Evolutionary conservation across 352 stramenopile species (phyloP).

Genomic region (Peronospora destructor): DNA sequence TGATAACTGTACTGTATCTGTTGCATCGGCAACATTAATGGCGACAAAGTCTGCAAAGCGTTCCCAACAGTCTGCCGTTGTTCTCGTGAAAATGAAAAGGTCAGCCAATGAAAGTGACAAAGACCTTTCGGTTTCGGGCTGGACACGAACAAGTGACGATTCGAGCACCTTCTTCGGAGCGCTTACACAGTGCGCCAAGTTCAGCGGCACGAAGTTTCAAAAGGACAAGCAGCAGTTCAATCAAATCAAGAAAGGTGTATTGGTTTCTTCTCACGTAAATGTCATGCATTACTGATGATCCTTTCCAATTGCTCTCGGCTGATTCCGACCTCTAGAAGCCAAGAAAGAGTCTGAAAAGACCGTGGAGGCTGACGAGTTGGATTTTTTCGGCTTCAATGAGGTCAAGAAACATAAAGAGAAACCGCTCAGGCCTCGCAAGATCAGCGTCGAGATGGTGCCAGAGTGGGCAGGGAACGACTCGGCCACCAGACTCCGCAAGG

Average conservation of each 20-base stretch:
- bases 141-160: constrained; percentile 33
- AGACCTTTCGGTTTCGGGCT: too few species aligned
- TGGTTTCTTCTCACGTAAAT: too few species aligned
- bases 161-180: constrained; percentile 65
- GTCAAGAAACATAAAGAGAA: constrained; percentile 31
- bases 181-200: constrained; percentile 63
- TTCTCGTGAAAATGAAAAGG: too few species aligned
- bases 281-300: too few species aligned
- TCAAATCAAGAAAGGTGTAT: background rate
- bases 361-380: constrained; percentile 41
- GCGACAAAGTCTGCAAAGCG: too few species aligned
- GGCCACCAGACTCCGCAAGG: constrained; percentile 33
- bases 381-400: constrained; percentile 78
- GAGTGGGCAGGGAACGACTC: constrained; percentile 53
- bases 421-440: constrained; percentile 37
- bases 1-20: too few species aligned
- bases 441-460: constrained; percentile 66
- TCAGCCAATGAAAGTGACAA: too few species aligned
- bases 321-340: constrained; percentile 3
- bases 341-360: constrained; percentile 20
- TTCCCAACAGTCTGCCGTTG: too few species aligned
- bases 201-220: constrained; percentile 50
- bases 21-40: too few species aligned
- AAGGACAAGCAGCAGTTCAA: constrained; percentile 61
- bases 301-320: background rate